phyloP scores from a whole-genome alignment of 148 eudicot species.

The Chenopodium quinoa region DNA sequence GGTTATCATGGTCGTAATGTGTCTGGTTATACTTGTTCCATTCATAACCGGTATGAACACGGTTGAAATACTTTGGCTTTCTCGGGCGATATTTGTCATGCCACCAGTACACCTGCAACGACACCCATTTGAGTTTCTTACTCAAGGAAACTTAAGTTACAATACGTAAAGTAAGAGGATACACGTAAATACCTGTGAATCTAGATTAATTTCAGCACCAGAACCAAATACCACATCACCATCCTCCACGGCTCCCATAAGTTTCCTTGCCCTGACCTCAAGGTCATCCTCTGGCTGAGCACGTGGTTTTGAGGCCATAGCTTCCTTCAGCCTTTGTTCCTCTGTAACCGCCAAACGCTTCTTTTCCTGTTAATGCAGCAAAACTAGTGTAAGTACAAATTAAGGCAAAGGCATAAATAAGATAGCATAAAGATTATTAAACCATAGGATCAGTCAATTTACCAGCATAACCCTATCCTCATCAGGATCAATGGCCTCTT shows the following conservation, averaged over 20 bases:
- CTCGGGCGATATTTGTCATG: slow-evolving; percentile 97
- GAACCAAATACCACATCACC: slow-evolving; percentile 92
- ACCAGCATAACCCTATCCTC: slow-evolving; percentile 82
- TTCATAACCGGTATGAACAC: slow-evolving; percentile 99
- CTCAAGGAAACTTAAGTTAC: background rate
- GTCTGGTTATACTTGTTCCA: slow-evolving; percentile 99
- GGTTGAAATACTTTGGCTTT: slow-evolving; percentile 96
- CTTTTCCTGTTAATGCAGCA: slow-evolving; percentile 14
- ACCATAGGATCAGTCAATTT: slow-evolving; percentile 14
- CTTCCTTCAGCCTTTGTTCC: slow-evolving; percentile 74
- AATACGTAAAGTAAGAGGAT: background rate
- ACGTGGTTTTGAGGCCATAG: slow-evolving; percentile 52
- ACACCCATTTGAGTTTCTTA: background rate
- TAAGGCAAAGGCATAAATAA: background rate
- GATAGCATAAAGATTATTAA: background rate
- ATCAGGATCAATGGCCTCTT: slow-evolving; percentile 97
- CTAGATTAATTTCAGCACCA: slow-evolving; percentile 74
- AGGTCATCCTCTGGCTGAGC: slow-evolving; percentile 68
- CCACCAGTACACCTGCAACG: slow-evolving; percentile 98
- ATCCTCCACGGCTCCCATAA: slow-evolving; percentile 91
- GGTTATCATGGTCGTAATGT: slow-evolving; percentile 95
- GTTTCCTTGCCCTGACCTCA: slow-evolving; percentile 75
- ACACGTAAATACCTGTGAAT: slow-evolving; percentile 60
- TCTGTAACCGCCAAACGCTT: slow-evolving; percentile 50
- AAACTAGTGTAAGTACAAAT: background rate